Evolutionary conservation across 495 filamentous ascomycete species (phyloP).

Genomic region (Parathielavia hyrcaniae): DNA sequence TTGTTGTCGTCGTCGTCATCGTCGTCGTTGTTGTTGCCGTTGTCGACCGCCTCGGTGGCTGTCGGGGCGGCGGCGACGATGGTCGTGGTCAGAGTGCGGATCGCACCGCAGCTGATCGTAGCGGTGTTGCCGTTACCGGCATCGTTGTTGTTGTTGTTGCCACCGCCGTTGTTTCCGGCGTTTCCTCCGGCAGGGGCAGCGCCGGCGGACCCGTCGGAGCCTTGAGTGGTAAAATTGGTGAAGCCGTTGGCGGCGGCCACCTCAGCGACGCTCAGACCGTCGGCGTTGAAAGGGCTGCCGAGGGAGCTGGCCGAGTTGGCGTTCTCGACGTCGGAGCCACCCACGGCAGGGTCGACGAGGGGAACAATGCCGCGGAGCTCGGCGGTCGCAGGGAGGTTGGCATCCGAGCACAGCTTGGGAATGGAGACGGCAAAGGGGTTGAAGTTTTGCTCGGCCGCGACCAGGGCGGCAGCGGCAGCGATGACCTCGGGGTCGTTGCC

Average conservation of each 20-base stretch:
- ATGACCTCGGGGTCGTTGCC: constrained; percentile 48
- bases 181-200: constrained; percentile 20
- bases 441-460: constrained; percentile 63
- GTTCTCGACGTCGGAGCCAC: constrained; percentile 48
- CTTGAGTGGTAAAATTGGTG: constrained; percentile 48
- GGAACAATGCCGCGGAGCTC: constrained; percentile 56
- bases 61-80: constrained; percentile 20
- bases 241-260: constrained; percentile 50
- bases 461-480: constrained; percentile 50
- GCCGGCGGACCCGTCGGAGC: constrained; percentile 26
- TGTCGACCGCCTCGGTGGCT: constrained; percentile 15
- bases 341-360: constrained; percentile 52
- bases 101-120: constrained; percentile 8
- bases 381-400: constrained; percentile 49
- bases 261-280: constrained; percentile 51
- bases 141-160: constrained; percentile 9
- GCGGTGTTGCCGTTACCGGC: constrained; percentile 1
- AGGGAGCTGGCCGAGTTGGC: constrained; percentile 47
- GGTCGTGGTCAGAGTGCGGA: constrained; percentile 21
- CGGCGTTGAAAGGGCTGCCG: constrained; percentile 45
- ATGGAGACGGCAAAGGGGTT: constrained; percentile 52
- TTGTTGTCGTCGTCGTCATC: constrained; percentile 9
- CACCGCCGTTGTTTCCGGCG: not conserved
- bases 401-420: constrained; percentile 53
- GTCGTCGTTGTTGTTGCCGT: constrained; percentile 9